Conservation (phyloP, 495 filamentous ascomycete species). For the Pseudomonodictys pantanalensis region DNA sequence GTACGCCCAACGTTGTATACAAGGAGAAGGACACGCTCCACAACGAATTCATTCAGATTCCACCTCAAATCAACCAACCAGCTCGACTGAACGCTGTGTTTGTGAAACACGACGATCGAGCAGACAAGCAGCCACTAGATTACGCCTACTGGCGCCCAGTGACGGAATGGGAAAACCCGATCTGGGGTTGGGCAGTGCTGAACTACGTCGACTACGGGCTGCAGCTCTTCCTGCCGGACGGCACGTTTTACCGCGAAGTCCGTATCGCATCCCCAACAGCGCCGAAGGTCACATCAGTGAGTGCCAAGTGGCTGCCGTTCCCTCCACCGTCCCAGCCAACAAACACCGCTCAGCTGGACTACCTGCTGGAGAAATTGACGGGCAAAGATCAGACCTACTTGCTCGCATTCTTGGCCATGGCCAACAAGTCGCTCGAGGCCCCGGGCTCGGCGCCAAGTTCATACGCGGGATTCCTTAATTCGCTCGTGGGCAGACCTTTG, state of each 20-base stretch:
- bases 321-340: not conserved
- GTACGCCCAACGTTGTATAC: not conserved
- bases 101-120: constrained; percentile 10
- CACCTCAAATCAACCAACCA: constrained; percentile 51
- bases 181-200: constrained; percentile 55
- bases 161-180: constrained; percentile 49
- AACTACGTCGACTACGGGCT: constrained; percentile 52
- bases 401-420: constrained; percentile 1
- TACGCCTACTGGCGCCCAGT: not conserved
- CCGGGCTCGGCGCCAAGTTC: not conserved
- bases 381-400: not conserved
- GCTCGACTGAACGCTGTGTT: constrained; percentile 47
- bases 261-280: constrained; percentile 38
- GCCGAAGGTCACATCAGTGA: constrained; percentile 6
- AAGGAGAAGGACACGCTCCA: constrained; percentile 19
- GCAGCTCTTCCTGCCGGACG: constrained; percentile 51
- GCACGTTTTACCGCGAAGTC: constrained; percentile 53
- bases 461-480: not conserved
- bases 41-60: constrained; percentile 48
- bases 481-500: constrained; percentile 26
- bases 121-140: not conserved
- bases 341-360: not conserved
- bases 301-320: not conserved
- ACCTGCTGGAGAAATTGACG: not conserved
- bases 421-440: not conserved